Evolutionary conservation across 139 green algal species (phyloP), one percentile per base, ranked within the genome.

Genomic region (Coccomyxa sp.): DNA sequence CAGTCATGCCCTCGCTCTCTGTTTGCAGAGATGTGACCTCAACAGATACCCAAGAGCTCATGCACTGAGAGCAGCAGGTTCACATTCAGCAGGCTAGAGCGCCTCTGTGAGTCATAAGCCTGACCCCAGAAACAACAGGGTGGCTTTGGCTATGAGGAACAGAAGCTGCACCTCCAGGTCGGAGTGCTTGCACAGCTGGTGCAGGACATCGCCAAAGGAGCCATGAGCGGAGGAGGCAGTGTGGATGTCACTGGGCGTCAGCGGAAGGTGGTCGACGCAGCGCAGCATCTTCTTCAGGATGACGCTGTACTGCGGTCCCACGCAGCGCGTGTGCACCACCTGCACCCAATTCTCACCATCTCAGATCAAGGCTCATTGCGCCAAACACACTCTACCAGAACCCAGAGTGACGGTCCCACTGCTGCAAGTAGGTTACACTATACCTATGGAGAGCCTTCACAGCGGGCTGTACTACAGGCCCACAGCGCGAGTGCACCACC

Each of bases 201-300:
- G 75, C 64, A 97, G 86, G 38, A 93, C 74, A 79, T 95, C 88
- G 27, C 84, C 89, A 81, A 97, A 95, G 22, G 88, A 93, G 77
- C 93, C 93, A 55, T 96, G 91, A 9, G 90, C 92, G n/a, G 84
- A 88, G 58, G 87, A 82, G 7, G 82, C 86, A 16, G 79, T 58
- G 82, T 94, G 88, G 41, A 96, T 50, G 50, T 94, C 90, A 34
- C 92, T 86, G 8, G 87, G 73, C 0, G 82, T 87, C 7, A 96
- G 75, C 4, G 93, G 93, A 72, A 96, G 90, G 27, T 68, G 37
- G 76, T 95, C 90, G 27, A 94, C 84, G 40, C 85, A 87, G 0
- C 85, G 82, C 24, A 92, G 81, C 35, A 93, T 83, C 85, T 94
- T 89, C 37, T 36, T n/a, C 29, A 82, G n/a, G 8, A 82, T 18